Evolutionary conservation across 2,329 filamentous ascomycete species (phyloP).

Genomic region (Colletotrichum tabaci): DNA sequence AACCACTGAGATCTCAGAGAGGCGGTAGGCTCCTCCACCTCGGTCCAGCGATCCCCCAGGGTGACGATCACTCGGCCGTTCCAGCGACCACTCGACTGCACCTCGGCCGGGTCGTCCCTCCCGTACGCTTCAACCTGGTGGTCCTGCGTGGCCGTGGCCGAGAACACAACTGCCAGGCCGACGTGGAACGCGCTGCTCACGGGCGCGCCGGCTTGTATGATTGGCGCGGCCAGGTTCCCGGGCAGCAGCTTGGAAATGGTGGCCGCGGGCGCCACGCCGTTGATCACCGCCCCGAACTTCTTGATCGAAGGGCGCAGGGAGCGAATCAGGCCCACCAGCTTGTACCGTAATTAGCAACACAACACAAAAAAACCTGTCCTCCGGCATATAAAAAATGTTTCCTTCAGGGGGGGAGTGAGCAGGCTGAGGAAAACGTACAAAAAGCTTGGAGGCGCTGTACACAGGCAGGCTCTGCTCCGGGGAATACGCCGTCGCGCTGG

Average conservation of each 20-base stretch:
- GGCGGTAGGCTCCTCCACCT: conserved; percentile 51
- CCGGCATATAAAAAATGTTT: not conserved
- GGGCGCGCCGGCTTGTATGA: conserved; percentile 50
- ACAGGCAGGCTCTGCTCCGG: conserved; percentile 55
- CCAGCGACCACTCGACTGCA: conserved; percentile 45
- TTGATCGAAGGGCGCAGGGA: not conserved
- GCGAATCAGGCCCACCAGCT: conserved; percentile 16
- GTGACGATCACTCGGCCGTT: conserved; percentile 54
- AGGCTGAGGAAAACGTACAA: conserved; percentile 1
- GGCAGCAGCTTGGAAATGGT: conserved; percentile 53
- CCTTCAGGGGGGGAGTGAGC: not conserved
- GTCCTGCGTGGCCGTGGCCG: conserved; percentile 52
- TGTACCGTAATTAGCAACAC: not conserved
- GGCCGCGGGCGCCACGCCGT: conserved; percentile 55
- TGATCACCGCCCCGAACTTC: conserved; percentile 47
- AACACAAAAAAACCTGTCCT: not conserved
- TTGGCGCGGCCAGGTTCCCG: conserved; percentile 49
- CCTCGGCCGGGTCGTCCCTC: conserved; percentile 47
- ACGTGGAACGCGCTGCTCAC: conserved; percentile 52
- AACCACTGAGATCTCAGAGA: conserved; percentile 50
- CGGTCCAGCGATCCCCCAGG: conserved; percentile 53
- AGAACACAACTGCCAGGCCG: conserved; percentile 54
- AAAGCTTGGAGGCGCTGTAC: conserved; percentile 47
- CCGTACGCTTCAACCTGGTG: conserved; percentile 54
- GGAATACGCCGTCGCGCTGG: conserved; percentile 54